Conservation (phyloP, 768 basidiomycete genomes). For the Mrakia hoshinonis region DNA sequence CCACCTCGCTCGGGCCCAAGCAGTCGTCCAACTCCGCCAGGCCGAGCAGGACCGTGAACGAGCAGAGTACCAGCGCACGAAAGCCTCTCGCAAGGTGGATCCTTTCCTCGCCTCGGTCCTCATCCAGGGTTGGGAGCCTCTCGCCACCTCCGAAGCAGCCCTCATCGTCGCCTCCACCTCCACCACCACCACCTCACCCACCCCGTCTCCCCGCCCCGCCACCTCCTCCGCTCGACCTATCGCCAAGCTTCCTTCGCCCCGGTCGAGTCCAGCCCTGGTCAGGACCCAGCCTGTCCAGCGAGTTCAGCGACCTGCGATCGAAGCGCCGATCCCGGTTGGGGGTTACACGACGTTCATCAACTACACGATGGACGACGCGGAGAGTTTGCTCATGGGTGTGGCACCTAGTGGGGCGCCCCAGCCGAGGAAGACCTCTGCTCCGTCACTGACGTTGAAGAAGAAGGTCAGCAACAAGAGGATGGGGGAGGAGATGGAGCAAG, state of each 20-base stretch:
- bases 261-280: not conserved
- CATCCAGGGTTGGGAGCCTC: conserved; percentile 9
- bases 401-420: conserved; percentile 35
- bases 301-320: conserved; percentile 4
- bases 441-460: not conserved
- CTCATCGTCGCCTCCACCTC: not conserved
- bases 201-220: not conserved
- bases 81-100: not conserved
- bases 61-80: conserved; percentile 1
- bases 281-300: not conserved
- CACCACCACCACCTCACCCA: not conserved
- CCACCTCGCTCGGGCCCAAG: not conserved
- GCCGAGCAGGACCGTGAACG: not conserved
- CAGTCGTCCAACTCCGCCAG: not conserved
- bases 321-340: conserved; percentile 6
- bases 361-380: conserved; percentile 40
- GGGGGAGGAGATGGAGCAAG: not conserved
- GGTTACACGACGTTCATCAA: conserved; percentile 38
- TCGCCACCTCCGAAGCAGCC: not conserved
- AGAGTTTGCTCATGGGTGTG: conserved; percentile 39
- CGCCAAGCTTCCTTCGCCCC: not conserved
- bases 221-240: not conserved
- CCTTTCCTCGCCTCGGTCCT: not conserved
- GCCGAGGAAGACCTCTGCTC: not conserved
- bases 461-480: not conserved